Conservation (phyloP, 306 rosid genomes). For the Inga laurina region DNA sequence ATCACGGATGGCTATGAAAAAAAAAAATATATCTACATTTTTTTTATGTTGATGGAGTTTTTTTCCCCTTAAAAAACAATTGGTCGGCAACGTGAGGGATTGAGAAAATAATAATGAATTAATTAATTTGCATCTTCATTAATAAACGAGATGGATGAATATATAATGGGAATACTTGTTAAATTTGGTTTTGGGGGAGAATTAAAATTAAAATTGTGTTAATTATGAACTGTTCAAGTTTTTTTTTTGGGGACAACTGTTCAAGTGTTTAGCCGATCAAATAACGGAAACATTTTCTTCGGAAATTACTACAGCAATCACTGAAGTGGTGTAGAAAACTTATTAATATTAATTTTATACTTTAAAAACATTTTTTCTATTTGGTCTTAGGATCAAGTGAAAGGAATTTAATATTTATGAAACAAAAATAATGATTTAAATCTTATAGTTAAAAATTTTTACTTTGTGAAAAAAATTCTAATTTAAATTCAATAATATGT, state of each 20-base stretch:
- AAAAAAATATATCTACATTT: no score
- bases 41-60: not conserved
- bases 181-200: not conserved
- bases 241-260: no score
- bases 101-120: not conserved
- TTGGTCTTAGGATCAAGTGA: not conserved
- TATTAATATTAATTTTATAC: no score
- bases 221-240: no score
- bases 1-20: not conserved
- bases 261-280: no score
- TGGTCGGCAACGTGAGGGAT: not conserved
- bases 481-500: no score
- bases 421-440: not conserved
- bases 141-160: not conserved
- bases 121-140: not conserved
- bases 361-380: no score
- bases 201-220: not conserved
- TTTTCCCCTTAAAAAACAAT: no score
- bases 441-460: no score
- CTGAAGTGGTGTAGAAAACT: not conserved
- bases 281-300: not conserved
- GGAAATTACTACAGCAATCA: not conserved
- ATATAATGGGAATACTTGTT: not conserved
- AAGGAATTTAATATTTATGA: not conserved
- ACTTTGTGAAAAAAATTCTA: not conserved